Conservation (phyloP, 768 basidiomycete genomes). For the Candolleomyces efflorescens region DNA sequence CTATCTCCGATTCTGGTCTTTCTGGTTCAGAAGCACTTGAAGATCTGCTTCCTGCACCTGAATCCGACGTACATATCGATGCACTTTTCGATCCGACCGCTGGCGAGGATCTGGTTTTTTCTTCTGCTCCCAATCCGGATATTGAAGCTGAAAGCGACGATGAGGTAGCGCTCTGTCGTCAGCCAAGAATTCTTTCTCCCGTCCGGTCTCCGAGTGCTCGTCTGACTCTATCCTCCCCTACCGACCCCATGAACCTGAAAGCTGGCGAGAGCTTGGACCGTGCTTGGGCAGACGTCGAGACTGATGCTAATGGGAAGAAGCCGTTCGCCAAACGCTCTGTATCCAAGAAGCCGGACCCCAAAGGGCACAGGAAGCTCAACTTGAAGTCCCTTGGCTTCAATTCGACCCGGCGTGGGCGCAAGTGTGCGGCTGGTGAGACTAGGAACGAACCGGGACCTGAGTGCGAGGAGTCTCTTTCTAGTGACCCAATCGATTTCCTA, state of each 20-base stretch:
- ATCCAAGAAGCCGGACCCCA: too few relatives aligned
- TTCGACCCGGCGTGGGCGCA: not conserved
- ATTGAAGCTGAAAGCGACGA: not conserved
- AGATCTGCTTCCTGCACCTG: not conserved
- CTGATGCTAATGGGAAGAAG: too few relatives aligned
- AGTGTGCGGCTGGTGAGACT: not conserved
- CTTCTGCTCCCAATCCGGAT: conserved; percentile 7
- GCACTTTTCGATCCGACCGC: conserved; percentile 5
- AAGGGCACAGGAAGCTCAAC: not conserved
- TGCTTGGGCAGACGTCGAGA: too few relatives aligned
- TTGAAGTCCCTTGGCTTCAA: not conserved
- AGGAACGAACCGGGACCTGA: not conserved
- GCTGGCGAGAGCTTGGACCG: too few relatives aligned
- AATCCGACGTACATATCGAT: not conserved
- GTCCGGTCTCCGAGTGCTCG: too few relatives aligned
- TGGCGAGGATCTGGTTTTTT: conserved; percentile 1
- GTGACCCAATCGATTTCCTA: not conserved
- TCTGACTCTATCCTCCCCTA: not conserved
- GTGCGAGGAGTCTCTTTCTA: not conserved
- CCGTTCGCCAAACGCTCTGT: too few relatives aligned
- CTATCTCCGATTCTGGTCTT: not conserved
- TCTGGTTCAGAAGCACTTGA: not conserved
- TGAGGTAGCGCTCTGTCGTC: not conserved
- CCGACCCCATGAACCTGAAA: not conserved
- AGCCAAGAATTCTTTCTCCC: not conserved